phyloP scores from a whole-genome alignment of 1,284 basidiomycete genomes.

The Chondrostereum purpureum region DNA sequence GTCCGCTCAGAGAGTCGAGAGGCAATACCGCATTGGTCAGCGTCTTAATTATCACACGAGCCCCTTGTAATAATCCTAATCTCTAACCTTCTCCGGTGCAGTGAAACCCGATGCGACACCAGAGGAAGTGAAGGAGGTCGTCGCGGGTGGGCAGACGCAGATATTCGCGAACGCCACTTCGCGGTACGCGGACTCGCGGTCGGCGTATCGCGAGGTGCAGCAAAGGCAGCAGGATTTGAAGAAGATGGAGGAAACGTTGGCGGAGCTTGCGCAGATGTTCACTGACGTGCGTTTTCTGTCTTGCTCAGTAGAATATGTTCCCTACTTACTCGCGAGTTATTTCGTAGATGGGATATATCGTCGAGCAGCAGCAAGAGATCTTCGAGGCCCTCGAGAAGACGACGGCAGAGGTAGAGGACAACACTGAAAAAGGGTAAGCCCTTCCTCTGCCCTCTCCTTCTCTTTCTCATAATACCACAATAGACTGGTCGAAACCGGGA shows the following conservation, averaged over 20 bases:
- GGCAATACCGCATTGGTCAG: slow-evolving; percentile 83
- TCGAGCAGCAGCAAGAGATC: slow-evolving; percentile 75
- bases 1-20: slow-evolving; percentile 79
- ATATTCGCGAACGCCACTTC: slow-evolving; percentile 90
- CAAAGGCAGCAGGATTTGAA: slow-evolving; percentile 85
- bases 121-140: slow-evolving; percentile 76
- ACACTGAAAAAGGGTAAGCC: slow-evolving; percentile 67
- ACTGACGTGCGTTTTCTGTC: slow-evolving; percentile 51
- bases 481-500: not conserved
- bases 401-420: slow-evolving; percentile 55
- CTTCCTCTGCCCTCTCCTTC: not conserved
- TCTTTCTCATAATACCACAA: not conserved
- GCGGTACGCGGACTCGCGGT: slow-evolving; percentile 78
- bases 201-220: slow-evolving; percentile 87
- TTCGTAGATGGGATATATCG: slow-evolving; percentile 69
- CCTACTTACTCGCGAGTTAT: slow-evolving; percentile 10
- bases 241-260: slow-evolving; percentile 82
- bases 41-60: too few relatives aligned
- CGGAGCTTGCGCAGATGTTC: slow-evolving; percentile 85
- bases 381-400: slow-evolving; percentile 60
- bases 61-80: too few relatives aligned
- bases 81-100: slow-evolving; percentile 22
- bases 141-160: slow-evolving; percentile 61
- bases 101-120: slow-evolving; percentile 89
- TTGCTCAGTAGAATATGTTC: too few relatives aligned